Conservation (phyloP, 2,329 filamentous ascomycete species). For the Nectriaceae sp. region DNA sequence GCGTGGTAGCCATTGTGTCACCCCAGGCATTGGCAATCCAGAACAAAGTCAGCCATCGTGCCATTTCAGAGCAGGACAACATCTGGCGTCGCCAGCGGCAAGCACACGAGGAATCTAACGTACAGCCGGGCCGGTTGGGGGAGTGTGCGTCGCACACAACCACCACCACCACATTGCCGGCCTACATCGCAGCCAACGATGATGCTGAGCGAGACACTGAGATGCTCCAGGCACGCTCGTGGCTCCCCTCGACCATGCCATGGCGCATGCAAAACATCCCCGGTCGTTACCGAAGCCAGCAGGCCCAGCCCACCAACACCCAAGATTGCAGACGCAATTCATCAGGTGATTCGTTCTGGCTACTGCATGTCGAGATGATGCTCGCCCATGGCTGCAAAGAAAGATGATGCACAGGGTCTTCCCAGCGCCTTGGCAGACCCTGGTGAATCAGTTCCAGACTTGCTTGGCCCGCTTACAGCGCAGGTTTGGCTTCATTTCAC, state of each 20-base stretch:
- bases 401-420: conserved; percentile 14
- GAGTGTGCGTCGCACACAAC: background rate
- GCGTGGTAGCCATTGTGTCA: too few relatives aligned
- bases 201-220: background rate
- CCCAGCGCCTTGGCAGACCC: conserved; percentile 19
- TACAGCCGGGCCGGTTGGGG: background rate
- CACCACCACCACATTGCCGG: background rate
- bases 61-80: background rate
- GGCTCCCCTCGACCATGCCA: background rate
- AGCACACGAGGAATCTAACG: background rate
- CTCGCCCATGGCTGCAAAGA: conserved; percentile 1
- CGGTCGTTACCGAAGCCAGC: background rate
- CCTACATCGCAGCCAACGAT: background rate
- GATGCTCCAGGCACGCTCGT: background rate
- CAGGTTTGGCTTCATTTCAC: conserved; percentile 7
- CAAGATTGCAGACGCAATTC: conserved; percentile 7
- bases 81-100: background rate
- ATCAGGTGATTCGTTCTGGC: conserved; percentile 9
- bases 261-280: background rate
- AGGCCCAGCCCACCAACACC: conserved; percentile 1
- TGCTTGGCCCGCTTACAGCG: conserved; percentile 12
- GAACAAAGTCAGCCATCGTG: background rate
- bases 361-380: conserved; percentile 3
- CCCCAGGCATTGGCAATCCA: too few relatives aligned
- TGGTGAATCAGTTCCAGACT: conserved; percentile 12